Conservation (phyloP, 1,284 basidiomycete species). For the Farysia itapuensis region DNA sequence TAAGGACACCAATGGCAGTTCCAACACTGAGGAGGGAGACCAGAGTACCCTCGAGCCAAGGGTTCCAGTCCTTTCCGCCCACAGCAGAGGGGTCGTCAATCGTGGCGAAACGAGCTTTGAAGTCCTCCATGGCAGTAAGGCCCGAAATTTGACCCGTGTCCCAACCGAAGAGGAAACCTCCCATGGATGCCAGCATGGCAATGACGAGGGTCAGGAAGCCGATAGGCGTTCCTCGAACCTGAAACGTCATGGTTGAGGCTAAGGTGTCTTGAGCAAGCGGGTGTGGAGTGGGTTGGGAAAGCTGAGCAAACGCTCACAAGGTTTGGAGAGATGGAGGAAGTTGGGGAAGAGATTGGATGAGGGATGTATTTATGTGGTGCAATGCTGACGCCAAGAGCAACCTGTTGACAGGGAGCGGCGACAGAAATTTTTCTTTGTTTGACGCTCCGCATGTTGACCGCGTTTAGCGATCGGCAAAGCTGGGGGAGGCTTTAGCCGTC, state of each 20-base stretch:
- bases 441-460: too few species aligned
- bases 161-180: constrained; percentile 73
- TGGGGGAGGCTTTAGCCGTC: too few species aligned
- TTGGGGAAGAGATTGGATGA: too few species aligned
- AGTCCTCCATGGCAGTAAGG: constrained; percentile 75
- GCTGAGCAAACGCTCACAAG: too few species aligned
- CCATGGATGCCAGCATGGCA: constrained; percentile 73
- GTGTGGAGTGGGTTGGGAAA: too few species aligned
- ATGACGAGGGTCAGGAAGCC: constrained; percentile 67
- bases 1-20: constrained; percentile 57
- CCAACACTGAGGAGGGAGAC: constrained; percentile 67
- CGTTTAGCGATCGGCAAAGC: too few species aligned
- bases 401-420: too few species aligned
- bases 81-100: constrained; percentile 5
- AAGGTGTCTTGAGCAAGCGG: too few species aligned
- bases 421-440: too few species aligned
- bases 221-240: constrained; percentile 49
- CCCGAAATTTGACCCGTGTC: constrained; percentile 79
- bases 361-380: too few species aligned
- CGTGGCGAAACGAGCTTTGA: constrained; percentile 67
- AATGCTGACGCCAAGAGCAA: too few species aligned
- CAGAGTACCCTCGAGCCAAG: constrained; percentile 65
- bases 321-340: too few species aligned
- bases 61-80: constrained; percentile 34
- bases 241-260: constrained; percentile 25